Percentiles rank a stretch among this genome's conserved stretches.
Evolutionary conservation across 495 filamentous ascomycete genomes (phyloP).

Genomic region (Aspergillus saccharolyticus): DNA sequence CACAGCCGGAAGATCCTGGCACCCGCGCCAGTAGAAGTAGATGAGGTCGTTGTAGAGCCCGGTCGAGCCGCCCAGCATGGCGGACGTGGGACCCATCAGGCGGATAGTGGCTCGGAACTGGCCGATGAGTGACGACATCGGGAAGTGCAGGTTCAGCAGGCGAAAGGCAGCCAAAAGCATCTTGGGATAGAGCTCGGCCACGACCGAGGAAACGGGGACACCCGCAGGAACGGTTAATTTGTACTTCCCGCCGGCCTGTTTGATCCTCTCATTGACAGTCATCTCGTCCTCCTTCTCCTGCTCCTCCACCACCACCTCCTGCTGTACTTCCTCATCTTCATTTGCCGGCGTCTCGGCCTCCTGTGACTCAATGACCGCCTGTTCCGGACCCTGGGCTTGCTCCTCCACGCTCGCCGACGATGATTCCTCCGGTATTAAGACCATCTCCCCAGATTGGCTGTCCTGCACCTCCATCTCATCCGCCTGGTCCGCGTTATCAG

Average conservation of each 20-base stretch:
- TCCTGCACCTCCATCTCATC: not conserved
- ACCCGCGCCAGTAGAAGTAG: slow-evolving; percentile 56
- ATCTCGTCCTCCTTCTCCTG: not conserved
- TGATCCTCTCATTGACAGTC: too few relatives aligned
- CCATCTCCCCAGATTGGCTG: not conserved
- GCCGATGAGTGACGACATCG: slow-evolving; percentile 55
- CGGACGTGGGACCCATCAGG: slow-evolving; percentile 61
- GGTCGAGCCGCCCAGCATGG: slow-evolving; percentile 67
- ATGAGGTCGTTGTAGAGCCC: slow-evolving; percentile 72
- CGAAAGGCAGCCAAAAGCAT: slow-evolving; percentile 60
- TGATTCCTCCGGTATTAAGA: not conserved
- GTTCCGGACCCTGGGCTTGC: too few relatives aligned
- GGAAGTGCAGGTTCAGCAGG: slow-evolving; percentile 57
- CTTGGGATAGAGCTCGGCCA: slow-evolving; percentile 62
- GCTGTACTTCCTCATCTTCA: not conserved
- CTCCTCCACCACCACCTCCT: not conserved
- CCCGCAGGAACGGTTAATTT: slow-evolving; percentile 25
- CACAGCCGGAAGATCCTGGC: slow-evolving; percentile 56
- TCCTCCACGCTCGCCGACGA: too few relatives aligned
- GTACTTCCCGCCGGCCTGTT: not conserved
- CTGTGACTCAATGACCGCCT: not conserved
- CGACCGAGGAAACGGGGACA: slow-evolving; percentile 47
- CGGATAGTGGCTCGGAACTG: slow-evolving; percentile 66
- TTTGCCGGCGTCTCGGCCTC: not conserved
- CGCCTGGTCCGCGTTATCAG: too few relatives aligned